Base-by-base conservation (phyloP, 352 stramenopile species). In the Globisporangium uncinulatum region DNA sequence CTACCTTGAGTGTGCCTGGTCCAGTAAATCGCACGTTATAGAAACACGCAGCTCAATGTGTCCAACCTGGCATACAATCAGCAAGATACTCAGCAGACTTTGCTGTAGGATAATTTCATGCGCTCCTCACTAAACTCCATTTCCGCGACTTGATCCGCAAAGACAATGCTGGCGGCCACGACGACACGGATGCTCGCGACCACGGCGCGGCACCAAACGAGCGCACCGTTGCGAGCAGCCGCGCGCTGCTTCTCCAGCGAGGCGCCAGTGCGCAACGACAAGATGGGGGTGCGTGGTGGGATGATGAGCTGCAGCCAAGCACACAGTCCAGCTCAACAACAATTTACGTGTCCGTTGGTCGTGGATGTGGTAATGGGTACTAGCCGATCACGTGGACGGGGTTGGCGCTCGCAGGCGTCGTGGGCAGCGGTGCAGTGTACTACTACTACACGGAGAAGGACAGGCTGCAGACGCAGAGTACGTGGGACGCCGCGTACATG, bases 361-460 rank as follows among this genome's bases (percentile, higher is more conserved):
- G 19, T 29, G 15, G 21, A 34, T 11, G 21, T 20, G 0, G 11
- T 37, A n/a, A 29, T 31, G n/a, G 6, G 13, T 42, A 36, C 43
- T 19, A 94, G 79, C 89, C 89, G 7, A 78, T 97, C 39, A 87
- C 84, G 20, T 97, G 85, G 85, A 79, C 77, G n/a, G 79, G 80
- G 42, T 69, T 97, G 10, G 86, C 81, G 32, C 62, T 96, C 5
- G 79, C 84, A 15, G 82, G 74, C 2, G 71, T 83, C 19, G 63
- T 92, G 42, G 86, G 86, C 39, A 75, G 69, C 10, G 89, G 84
- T 29, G 73, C 79, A 2, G 82, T 96, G 57, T 82, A 84, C 64
- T 96, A 96, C 67, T 97, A 96, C 70, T 87, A 92, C 63, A 71
- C 62, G 42, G 85, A 96, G 73, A 97, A 97, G 69, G 84, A 96